Conservation (phyloP, 2,329 filamentous ascomycete species). For the Lachnum nothofagi region DNA sequence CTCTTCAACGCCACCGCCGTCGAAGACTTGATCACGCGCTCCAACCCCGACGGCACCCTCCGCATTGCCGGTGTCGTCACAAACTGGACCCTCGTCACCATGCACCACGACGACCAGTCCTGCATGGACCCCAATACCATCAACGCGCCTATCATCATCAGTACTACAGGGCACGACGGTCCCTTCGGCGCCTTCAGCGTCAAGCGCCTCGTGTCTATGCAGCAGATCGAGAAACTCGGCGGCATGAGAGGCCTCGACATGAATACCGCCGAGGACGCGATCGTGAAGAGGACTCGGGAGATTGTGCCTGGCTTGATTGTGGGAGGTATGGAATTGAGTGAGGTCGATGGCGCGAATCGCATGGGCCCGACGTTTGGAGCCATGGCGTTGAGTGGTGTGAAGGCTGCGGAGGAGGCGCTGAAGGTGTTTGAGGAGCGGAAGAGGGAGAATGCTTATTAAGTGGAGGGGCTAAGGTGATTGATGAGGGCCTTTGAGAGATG, state of each 20-base stretch:
- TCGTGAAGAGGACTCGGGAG: conserved; percentile 87
- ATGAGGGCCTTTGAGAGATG: no score
- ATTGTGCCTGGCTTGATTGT: conserved; percentile 82
- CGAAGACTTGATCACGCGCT: conserved; percentile 85
- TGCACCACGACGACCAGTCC: conserved; percentile 82
- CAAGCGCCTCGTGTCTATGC: conserved; percentile 87
- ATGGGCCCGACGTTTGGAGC: conserved; percentile 84
- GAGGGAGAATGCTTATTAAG: conserved; percentile 59
- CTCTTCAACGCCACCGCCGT: conserved; percentile 93
- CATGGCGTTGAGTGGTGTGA: conserved; percentile 82
- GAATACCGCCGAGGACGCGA: conserved; percentile 85
- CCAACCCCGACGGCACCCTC: conserved; percentile 47
- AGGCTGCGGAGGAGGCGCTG: conserved; percentile 83
- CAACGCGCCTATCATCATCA: conserved; percentile 83
- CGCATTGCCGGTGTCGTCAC: conserved; percentile 85
- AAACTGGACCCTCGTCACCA: conserved; percentile 89
- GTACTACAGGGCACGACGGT: conserved; percentile 84
- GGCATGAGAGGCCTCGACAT: conserved; percentile 94
- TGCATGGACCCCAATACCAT: conserved; percentile 99
- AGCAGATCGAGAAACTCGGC: conserved; percentile 73
- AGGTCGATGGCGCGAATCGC: conserved; percentile 84
- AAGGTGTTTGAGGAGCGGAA: conserved; percentile 72
- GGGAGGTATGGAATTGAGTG: conserved; percentile 90
- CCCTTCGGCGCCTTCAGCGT: conserved; percentile 88
- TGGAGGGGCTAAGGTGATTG: no score